These are phyloP conservation scores for Sphagnum contortum DNA, from an alignment of 225 moss, liverwort and hornwort species.

Conservation along the genomic window DNA sequence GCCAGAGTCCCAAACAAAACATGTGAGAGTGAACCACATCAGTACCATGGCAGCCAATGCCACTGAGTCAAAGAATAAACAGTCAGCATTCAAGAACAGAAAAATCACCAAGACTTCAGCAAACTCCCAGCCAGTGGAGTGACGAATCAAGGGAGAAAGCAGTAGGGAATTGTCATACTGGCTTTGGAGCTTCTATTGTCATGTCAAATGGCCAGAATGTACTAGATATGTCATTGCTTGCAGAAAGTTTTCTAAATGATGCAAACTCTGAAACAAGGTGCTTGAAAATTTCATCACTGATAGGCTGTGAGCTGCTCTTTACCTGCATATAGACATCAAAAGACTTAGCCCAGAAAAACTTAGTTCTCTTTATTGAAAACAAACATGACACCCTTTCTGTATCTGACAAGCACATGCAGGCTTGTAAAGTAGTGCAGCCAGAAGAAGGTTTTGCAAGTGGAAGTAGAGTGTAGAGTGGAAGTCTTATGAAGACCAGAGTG, in stretches of 20 bases:
- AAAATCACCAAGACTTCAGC: too few relatives aligned
- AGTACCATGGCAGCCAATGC: too few relatives aligned
- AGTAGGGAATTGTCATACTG: slow-evolving; percentile 8
- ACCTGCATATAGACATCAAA: slow-evolving; percentile 12
- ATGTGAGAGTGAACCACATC: too few relatives aligned
- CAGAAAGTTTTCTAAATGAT: slow-evolving; percentile 19
- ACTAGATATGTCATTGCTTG: slow-evolving; percentile 24
- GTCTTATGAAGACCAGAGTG: slow-evolving; percentile 22
- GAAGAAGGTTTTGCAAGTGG: slow-evolving; percentile 3
- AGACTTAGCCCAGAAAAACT: too few relatives aligned
- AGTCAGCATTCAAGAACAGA: too few relatives aligned
- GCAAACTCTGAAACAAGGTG: slow-evolving; percentile 39
- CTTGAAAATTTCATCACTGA: slow-evolving; percentile 45
- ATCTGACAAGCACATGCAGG: too few relatives aligned
- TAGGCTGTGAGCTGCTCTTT: slow-evolving; percentile 28
- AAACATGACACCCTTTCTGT: too few relatives aligned
- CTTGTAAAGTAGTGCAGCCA: too few relatives aligned
- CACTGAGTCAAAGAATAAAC: too few relatives aligned
- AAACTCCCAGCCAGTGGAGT: too few relatives aligned
- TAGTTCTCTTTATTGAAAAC: too few relatives aligned
- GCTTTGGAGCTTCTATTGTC: slow-evolving; percentile 39
- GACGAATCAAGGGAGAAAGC: too few relatives aligned
- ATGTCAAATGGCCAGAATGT: slow-evolving; percentile 52
- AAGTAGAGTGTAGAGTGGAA: slow-evolving; percentile 21
- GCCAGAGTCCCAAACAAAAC: slow-evolving; percentile 4